These are phyloP conservation scores for Xylariaceae sp. DNA, from an alignment of 2,329 filamentous ascomycete genomes.

Conservation along the genomic window DNA sequence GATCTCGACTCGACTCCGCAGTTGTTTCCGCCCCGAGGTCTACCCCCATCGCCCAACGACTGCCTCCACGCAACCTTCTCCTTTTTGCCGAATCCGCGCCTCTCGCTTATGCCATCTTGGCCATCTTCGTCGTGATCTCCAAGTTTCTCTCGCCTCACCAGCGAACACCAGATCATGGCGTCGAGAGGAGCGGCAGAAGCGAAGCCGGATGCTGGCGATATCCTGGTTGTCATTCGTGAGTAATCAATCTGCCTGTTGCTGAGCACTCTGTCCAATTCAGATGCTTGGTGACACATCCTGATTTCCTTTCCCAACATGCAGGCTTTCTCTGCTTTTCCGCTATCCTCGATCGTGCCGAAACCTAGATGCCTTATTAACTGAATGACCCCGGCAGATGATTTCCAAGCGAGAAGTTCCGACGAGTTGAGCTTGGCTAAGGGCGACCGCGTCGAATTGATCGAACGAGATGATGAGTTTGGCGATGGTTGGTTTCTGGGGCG, in stretches of 20 bases:
- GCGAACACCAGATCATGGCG: constrained; percentile 34
- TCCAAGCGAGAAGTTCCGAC: constrained; percentile 84
- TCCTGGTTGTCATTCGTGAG: constrained; percentile 69
- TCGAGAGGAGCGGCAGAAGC: constrained; percentile 36
- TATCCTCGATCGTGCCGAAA: no score
- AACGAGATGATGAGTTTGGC: constrained; percentile 83
- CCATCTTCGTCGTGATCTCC: neutral
- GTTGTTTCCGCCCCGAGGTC: no score
- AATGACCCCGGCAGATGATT: constrained; percentile 65
- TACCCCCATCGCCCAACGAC: constrained; percentile 10
- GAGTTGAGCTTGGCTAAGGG: constrained; percentile 86
- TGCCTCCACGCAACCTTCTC: constrained; percentile 9
- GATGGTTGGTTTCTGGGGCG: constrained; percentile 81
- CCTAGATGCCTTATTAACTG: no score
- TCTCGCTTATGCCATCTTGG: constrained; percentile 1
- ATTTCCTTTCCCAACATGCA: no score
- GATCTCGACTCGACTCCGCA: constrained; percentile 16
- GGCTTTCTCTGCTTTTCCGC: no score
- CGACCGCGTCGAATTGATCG: constrained; percentile 76
- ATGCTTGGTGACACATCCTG: no score
- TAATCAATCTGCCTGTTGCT: constrained; percentile 19
- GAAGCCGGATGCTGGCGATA: constrained; percentile 61
- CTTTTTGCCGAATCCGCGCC: constrained; percentile 5
- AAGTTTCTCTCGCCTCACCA: neutral
- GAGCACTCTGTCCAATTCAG: no score